Evolutionary conservation across 2,329 filamentous ascomycete genomes (phyloP).

Genomic region (Aspergillus chevalieri): DNA sequence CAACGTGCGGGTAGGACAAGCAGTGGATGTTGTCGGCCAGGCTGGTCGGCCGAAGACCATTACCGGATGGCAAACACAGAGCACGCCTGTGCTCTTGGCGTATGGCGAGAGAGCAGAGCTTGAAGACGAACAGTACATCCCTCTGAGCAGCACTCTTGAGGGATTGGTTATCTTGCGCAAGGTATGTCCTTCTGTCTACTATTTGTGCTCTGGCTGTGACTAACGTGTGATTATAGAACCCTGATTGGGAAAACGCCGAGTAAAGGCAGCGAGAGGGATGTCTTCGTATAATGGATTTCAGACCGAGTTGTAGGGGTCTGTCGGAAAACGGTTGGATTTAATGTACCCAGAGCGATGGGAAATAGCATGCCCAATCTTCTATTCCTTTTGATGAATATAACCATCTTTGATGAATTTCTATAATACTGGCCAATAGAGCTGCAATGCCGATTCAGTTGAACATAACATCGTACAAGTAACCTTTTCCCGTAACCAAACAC

Average conservation of each 20-base stretch:
- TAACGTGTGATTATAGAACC: conserved; percentile 35
- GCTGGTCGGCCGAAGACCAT: conserved; percentile 97
- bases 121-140: conserved; percentile 95
- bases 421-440: no score
- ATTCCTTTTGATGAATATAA: conserved; percentile 9
- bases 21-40: conserved; percentile 95
- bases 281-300: conserved; percentile 12
- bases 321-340: conserved; percentile 23
- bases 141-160: conserved; percentile 83
- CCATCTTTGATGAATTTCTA: neutral
- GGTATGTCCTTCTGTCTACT: conserved; percentile 48
- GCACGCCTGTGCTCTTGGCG: conserved; percentile 91
- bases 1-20: conserved; percentile 94
- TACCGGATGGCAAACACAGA: conserved; percentile 98
- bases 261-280: conserved; percentile 20
- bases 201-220: conserved; percentile 4
- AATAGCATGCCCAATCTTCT: conserved; percentile 23
- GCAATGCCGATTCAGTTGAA: no score
- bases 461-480: no score
- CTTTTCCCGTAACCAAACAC: no score
- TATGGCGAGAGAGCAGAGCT: conserved; percentile 93
- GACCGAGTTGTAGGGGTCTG: conserved; percentile 12
- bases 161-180: conserved; percentile 94
- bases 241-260: conserved; percentile 38
- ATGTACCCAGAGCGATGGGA: conserved; percentile 31